Evolutionary conservation across 805 yeast species (phyloP).

Genomic region (Candida cerambycidarum): DNA sequence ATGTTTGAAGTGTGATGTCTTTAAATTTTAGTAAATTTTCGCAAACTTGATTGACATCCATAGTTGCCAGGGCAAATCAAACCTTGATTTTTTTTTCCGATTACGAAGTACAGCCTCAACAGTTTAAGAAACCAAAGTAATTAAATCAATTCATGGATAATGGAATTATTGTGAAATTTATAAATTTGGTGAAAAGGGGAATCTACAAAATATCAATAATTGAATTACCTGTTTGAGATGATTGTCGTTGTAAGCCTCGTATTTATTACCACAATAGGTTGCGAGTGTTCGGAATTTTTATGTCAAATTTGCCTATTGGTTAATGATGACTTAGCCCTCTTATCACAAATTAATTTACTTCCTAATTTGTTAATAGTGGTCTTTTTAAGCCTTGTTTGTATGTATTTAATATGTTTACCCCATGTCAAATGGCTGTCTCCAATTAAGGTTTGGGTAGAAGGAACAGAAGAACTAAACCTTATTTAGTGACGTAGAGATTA

Average conservation of each 20-base stretch:
- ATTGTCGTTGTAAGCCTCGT: neutral
- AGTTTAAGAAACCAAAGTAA: too few species aligned
- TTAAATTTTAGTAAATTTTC: slow-evolving; percentile 1
- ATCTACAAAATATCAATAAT: neutral
- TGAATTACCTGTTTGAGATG: neutral
- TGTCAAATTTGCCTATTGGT: neutral
- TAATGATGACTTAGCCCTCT: neutral
- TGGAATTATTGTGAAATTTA: neutral
- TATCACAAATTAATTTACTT: neutral
- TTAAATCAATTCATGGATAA: too few species aligned
- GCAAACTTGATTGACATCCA: slow-evolving; percentile 1
- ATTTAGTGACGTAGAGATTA: too few species aligned
- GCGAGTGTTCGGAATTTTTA: neutral
- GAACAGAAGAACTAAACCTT: too few species aligned
- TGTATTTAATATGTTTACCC: neutral
- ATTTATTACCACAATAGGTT: neutral
- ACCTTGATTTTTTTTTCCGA: neutral
- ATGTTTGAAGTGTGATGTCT: neutral
- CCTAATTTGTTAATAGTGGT: neutral
- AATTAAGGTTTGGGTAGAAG: neutral
- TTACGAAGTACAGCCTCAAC: neutral
- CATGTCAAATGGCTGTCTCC: neutral
- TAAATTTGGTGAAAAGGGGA: neutral
- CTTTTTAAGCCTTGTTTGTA: neutral
- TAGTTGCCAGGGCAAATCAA: too few species aligned